These are phyloP conservation scores for Phytopythium boreale DNA, from an alignment of 352 stramenopile genomes.

Conservation along the genomic window DNA sequence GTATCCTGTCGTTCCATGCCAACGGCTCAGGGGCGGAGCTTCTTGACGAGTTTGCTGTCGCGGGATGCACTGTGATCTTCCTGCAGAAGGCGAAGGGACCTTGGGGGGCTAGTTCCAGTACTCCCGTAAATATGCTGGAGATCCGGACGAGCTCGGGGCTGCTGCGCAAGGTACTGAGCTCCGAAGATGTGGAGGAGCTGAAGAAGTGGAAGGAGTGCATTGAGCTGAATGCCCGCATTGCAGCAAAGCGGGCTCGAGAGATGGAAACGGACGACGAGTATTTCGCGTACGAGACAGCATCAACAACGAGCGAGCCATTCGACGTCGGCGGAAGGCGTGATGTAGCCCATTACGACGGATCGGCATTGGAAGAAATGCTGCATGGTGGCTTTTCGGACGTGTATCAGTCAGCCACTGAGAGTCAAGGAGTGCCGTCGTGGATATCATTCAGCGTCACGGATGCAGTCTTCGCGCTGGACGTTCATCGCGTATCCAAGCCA, in stretches of 20 bases:
- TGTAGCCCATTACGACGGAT: conserved; percentile 19
- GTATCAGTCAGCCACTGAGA: conserved; percentile 42
- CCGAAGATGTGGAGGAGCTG: conserved; percentile 48
- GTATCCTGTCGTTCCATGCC: conserved; percentile 64
- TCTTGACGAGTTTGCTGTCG: conserved; percentile 62
- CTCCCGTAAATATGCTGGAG: conserved; percentile 46
- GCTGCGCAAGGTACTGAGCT: conserved; percentile 65
- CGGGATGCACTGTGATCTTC: conserved; percentile 66
- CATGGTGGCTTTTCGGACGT: conserved; percentile 71
- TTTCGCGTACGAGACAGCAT: conserved; percentile 9
- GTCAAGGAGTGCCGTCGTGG: conserved; percentile 55
- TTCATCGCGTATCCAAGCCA: conserved; percentile 62
- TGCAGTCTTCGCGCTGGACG: conserved; percentile 55
- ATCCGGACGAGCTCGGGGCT: conserved; percentile 44
- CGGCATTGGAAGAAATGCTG: conserved; percentile 48
- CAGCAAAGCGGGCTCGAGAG: conserved; percentile 24
- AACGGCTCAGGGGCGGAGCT: conserved; percentile 66
- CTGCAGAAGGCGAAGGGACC: conserved; percentile 53
- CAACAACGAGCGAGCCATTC: conserved; percentile 14
- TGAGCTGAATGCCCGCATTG: conserved; percentile 46
- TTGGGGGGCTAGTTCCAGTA: conserved; percentile 26
- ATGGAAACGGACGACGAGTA: conserved; percentile 32
- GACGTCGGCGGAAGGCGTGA: conserved; percentile 13
- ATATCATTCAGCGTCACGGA: conserved; percentile 72
- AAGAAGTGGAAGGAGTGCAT: conserved; percentile 75